Percentiles rank a stretch among this genome's conserved stretches.
Conservation (phyloP, 2,329 filamentous ascomycete genomes). For the Aureobasidium sp. region DNA sequence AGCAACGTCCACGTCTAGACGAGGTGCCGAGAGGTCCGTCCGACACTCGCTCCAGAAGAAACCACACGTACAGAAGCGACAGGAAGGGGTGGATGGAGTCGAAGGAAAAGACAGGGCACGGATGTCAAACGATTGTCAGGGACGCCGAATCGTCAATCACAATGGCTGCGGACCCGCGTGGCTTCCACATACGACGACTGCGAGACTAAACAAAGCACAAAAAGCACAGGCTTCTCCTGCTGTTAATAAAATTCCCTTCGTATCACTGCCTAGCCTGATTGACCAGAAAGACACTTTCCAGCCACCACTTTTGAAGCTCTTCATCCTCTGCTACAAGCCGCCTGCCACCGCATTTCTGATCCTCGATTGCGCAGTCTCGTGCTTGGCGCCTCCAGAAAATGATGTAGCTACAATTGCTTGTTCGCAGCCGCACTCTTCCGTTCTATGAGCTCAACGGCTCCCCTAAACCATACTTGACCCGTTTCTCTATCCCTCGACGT, state of each 20-base stretch:
- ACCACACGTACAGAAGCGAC: slow-evolving; percentile 10
- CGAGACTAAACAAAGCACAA: neutral
- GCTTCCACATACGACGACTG: neutral
- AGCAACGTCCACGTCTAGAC: slow-evolving; percentile 17
- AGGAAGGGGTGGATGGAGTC: neutral
- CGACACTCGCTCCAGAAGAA: neutral
- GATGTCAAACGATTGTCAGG: neutral
- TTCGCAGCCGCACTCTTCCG: neutral
- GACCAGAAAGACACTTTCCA: neutral
- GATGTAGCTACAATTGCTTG: slow-evolving; percentile 9
- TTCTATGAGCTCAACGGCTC: neutral
- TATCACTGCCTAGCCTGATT: neutral
- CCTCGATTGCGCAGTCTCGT: neutral
- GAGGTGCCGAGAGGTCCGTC: neutral
- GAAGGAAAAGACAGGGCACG: neutral
- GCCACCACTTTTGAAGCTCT: neutral
- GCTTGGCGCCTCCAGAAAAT: neutral
- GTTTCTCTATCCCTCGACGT: neutral
- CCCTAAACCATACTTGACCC: neutral
- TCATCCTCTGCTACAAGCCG: neutral
- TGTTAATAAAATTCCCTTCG: neutral
- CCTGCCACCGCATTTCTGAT: slow-evolving; percentile 2
- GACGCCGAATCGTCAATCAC: slow-evolving; percentile 1
- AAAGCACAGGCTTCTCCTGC: neutral
- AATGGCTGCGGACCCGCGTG: slow-evolving; percentile 3